phyloP scores from a whole-genome alignment of 139 green algal species.

The Chlorella ohadii region DNA sequence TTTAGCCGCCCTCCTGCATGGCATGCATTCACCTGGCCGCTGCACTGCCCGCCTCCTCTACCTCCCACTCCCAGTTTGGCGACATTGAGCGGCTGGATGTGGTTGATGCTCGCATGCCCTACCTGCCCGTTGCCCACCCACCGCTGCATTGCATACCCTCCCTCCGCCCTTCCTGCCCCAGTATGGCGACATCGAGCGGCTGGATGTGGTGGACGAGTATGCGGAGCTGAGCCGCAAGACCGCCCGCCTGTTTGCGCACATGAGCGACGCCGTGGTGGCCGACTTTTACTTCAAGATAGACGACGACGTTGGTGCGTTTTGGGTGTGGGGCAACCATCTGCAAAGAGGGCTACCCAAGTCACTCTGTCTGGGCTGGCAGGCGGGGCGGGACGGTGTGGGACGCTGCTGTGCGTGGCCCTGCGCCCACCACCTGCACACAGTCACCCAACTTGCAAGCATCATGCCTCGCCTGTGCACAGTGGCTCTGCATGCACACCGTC shows the following conservation, averaged over 20 bases:
- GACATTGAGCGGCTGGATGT: slow-evolving; percentile 35
- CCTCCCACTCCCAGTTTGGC: neutral
- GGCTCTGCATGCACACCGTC: neutral
- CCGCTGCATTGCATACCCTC: no score
- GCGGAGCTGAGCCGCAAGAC: slow-evolving; percentile 66
- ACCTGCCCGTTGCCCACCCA: no score
- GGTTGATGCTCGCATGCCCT: no score
- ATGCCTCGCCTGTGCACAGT: neutral
- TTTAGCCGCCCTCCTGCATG: no score
- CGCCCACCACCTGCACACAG: neutral
- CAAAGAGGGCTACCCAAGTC: no score
- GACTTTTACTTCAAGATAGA: slow-evolving; percentile 82
- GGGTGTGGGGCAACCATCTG: neutral
- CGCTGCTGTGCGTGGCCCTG: neutral
- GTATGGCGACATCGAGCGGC: slow-evolving; percentile 33
- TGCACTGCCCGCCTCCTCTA: neutral
- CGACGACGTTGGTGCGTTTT: slow-evolving; percentile 57
- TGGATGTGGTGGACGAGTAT: slow-evolving; percentile 31
- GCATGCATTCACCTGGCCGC: no score
- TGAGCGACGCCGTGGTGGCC: slow-evolving; percentile 55
- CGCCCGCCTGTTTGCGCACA: slow-evolving; percentile 56
- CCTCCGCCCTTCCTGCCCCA: neutral
- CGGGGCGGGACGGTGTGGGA: neutral
- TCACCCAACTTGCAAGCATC: neutral
- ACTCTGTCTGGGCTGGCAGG: neutral